Base-by-base conservation (phyloP, 2,329 filamentous ascomycete species). In the Xylaria sp. region DNA sequence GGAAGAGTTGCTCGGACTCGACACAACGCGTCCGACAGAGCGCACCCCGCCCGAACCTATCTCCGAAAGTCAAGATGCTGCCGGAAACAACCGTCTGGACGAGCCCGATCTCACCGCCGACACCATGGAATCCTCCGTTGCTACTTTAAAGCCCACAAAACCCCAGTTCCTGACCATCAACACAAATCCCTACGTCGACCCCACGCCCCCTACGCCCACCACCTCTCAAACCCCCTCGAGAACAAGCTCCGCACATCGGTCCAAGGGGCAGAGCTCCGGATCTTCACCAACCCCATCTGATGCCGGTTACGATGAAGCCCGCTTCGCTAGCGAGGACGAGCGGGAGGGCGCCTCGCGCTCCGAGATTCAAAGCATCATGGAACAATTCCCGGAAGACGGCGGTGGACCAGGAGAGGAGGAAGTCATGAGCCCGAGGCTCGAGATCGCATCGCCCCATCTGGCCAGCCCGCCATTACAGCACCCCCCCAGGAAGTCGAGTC, bases 341-440 rank as follows among this genome's bases (percentile, higher is more conserved):
- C 84, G 86, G 21, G 88, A 93, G 48, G 85, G 85, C 52, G 87
- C 87, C 53, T 92, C 91, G 1, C 86, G 87, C 61, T 89, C 90
- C 5, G 95, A 99, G 78, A 97, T 99, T 62, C 92, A 97, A 77
- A 96, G 86, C 73, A 98, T 99, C 74, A 98, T 99, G 92, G 92
- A 92, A 65, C 95, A 98, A 77, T 98, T 98, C 70, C 89, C 90
- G 68, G 88, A 91, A 72, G 87, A 87, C 52, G 87, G 87, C 27
- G 87, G 87, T 53, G 91, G 88, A 0, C 90, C 88, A 1, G 89
- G 84, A 4, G 87, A 85, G 63, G 89, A 94, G 52, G 92, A 96
- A 75, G 92, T 97, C 72, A 96, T 97, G 92, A 97, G 93, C 64
- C 93, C 93, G 4, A 85, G 92, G 29, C 77, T 96, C 43, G 93